Evolutionary conservation across 2,329 filamentous ascomycete species (phyloP).

Genomic region (Trichoderma sp.): DNA sequence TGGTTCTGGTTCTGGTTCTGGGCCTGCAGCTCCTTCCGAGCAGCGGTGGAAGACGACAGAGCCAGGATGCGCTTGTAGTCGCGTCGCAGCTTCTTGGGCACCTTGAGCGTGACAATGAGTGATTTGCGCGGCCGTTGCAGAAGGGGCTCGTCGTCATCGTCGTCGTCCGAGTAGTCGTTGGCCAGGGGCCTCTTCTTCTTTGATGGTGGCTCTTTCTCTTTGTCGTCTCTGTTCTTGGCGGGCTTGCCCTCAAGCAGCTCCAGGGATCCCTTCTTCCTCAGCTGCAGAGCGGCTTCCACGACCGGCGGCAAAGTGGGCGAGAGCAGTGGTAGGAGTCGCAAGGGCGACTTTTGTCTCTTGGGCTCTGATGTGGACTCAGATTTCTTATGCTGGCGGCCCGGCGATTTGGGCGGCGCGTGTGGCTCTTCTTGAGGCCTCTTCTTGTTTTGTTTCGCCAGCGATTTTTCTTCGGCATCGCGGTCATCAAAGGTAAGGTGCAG

Average conservation of each 20-base stretch:
- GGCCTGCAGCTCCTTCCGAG: conserved; percentile 33
- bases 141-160: conserved; percentile 42
- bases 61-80: conserved; percentile 52
- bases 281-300: conserved; percentile 48
- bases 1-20: conserved; percentile 35
- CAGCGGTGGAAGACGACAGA: conserved; percentile 42
- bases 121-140: conserved; percentile 34
- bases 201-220: conserved; percentile 32
- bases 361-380: conserved; percentile 33
- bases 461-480: conserved; percentile 35
- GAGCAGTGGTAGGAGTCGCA: conserved; percentile 52
- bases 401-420: conserved; percentile 37
- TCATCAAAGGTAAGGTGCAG: conserved; percentile 51
- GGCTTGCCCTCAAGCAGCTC: conserved; percentile 33
- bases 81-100: conserved; percentile 52
- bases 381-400: conserved; percentile 38
- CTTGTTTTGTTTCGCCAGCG: conserved; percentile 40
- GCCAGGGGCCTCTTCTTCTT: conserved; percentile 36
- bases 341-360: conserved; percentile 45
- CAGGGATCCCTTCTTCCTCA: conserved; percentile 38
- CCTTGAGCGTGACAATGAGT: conserved; percentile 51
- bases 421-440: conserved; percentile 37
- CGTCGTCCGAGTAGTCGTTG: conserved; percentile 40
- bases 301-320: conserved; percentile 59
- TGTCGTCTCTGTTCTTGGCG: conserved; percentile 11